A percentile compares a stretch with the other conserved stretches of the same genome.
Evolutionary conservation across 73 alveolate species (phyloP).

Genomic region (Tetrahymena borealis): DNA sequence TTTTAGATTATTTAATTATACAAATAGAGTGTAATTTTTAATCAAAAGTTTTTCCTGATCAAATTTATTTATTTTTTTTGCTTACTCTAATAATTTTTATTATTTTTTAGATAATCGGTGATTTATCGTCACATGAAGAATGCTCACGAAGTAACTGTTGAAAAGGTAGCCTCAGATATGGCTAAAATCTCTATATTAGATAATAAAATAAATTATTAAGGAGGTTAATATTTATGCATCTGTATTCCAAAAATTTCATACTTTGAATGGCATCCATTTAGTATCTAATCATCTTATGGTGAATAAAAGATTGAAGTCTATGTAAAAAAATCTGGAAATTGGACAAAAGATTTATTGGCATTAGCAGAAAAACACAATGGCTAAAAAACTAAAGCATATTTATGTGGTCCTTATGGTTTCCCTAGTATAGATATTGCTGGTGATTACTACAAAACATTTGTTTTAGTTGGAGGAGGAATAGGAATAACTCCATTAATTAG

Average conservation of each 20-base stretch:
- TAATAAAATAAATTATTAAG: not conserved
- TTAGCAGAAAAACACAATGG: not conserved
- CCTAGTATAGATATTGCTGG: not conserved
- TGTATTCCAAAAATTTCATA: not conserved
- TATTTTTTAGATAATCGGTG: not conserved
- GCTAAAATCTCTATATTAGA: not conserved
- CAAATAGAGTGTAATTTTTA: no score
- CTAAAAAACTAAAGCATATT: not conserved
- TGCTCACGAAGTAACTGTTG: not conserved
- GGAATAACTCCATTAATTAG: not conserved
- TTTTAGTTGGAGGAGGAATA: not conserved
- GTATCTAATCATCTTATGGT: not conserved
- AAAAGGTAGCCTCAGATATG: not conserved
- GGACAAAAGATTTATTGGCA: not conserved
- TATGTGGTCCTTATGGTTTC: not conserved
- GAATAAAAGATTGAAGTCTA: not conserved
- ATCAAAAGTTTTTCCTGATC: no score
- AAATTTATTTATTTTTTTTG: no score
- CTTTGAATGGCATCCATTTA: not conserved
- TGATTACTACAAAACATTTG: not conserved
- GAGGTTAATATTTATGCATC: not conserved
- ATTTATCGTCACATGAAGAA: not conserved
- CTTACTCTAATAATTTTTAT: no score
- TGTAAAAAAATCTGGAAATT: not conserved
- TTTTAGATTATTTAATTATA: no score